These are phyloP conservation scores for Boletus holoroseus DNA, from an alignment of 1,284 basidiomycete species.

Conservation along the genomic window DNA sequence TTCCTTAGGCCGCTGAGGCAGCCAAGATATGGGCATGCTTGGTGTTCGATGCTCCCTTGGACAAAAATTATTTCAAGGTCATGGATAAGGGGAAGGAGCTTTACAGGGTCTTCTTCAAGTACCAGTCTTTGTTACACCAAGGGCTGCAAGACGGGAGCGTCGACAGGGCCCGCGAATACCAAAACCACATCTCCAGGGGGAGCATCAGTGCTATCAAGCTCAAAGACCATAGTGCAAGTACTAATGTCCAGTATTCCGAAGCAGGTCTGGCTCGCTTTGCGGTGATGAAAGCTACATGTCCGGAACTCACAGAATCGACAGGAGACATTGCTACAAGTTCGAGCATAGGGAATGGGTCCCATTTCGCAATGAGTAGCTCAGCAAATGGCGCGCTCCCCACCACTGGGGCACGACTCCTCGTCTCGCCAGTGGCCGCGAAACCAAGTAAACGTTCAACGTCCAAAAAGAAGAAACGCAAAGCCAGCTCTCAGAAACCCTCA, in stretches of 20 bases:
- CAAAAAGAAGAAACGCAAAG: slow-evolving; percentile 24
- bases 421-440: not conserved
- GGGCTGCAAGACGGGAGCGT: not conserved
- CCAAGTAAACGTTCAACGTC: not conserved
- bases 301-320: slow-evolving; percentile 3
- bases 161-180: not conserved
- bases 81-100: slow-evolving; percentile 14
- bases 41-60: slow-evolving; percentile 7
- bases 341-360: not conserved
- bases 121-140: slow-evolving; percentile 11
- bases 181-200: not conserved
- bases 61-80: slow-evolving; percentile 7
- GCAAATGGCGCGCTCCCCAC: not conserved
- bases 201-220: slow-evolving; percentile 12
- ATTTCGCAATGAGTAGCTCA: not conserved
- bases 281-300: not conserved
- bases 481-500: slow-evolving; percentile 20
- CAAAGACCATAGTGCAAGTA: not conserved
- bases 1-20: slow-evolving; percentile 17
- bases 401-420: not conserved
- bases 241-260: not conserved
- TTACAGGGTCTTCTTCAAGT: slow-evolving; percentile 22
- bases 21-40: slow-evolving; percentile 13
- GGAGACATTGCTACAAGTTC: not conserved
- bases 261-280: slow-evolving; percentile 12